A percentile compares a stretch with the other conserved stretches of the same genome.
phyloP scores from a whole-genome alignment of 176 grass and related monocot species.

The Zizania latifolia region DNA sequence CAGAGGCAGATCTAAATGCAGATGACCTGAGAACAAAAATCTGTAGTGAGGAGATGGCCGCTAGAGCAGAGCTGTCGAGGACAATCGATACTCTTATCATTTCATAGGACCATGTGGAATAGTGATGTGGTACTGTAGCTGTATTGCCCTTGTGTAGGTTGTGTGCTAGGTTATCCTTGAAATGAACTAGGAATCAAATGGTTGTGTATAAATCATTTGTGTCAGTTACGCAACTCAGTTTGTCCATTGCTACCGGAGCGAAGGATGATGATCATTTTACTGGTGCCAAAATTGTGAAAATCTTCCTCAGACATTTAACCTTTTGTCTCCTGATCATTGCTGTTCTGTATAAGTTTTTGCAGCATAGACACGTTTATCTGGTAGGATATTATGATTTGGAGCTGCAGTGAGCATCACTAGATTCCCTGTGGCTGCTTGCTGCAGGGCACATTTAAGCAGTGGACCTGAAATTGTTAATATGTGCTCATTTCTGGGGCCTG shows the following conservation, averaged over 20 bases:
- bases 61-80: conserved; percentile 7
- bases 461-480: conserved; percentile 20
- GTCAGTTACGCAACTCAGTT: conserved; percentile 25
- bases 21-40: conserved; percentile 13
- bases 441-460: conserved; percentile 35
- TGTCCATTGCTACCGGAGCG: conserved; percentile 28
- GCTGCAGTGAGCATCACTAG: background rate
- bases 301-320: background rate
- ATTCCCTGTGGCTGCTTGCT: conserved; percentile 28
- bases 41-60: conserved; percentile 2
- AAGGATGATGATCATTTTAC: background rate
- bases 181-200: background rate
- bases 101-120: conserved; percentile 38
- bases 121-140: background rate
- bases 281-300: conserved; percentile 21
- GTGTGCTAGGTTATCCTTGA: conserved; percentile 14
- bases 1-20: conserved; percentile 1
- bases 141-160: conserved; percentile 23
- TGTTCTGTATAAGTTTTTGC: background rate
- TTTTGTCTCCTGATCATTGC: conserved; percentile 2
- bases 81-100: conserved; percentile 35
- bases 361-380: background rate
- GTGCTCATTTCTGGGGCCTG: background rate
- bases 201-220: conserved; percentile 44
- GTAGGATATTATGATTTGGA: background rate